phyloP scores from a whole-genome alignment of 805 yeast species.

The Suhomyces faveliae region DNA sequence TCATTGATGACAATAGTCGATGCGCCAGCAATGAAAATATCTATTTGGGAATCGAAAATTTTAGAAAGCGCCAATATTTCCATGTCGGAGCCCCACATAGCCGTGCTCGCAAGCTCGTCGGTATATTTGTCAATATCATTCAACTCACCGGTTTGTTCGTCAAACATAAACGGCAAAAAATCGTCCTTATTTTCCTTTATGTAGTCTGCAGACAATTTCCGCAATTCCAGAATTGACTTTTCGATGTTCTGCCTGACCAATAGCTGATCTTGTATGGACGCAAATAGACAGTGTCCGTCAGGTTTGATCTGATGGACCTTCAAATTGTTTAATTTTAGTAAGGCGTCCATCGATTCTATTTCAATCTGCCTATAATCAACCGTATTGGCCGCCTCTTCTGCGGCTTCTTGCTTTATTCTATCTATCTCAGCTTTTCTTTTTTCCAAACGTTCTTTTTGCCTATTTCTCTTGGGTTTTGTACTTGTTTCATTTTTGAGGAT shows the following conservation, averaged over 20 bases:
- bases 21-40: conserved; percentile 75
- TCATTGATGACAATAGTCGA: conserved; percentile 65
- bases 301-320: conserved; percentile 70
- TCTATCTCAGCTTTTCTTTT: conserved; percentile 70
- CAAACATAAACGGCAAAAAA: conserved; percentile 79
- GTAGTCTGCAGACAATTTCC: conserved; percentile 64
- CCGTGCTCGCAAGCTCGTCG: conserved; percentile 64
- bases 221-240: conserved; percentile 49
- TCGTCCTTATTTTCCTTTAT: conserved; percentile 65
- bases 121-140: conserved; percentile 69
- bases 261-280: conserved; percentile 81
- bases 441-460: conserved; percentile 83
- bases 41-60: conserved; percentile 70
- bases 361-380: conserved; percentile 75
- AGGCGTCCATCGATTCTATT: conserved; percentile 56
- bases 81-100: conserved; percentile 96
- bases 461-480: conserved; percentile 51
- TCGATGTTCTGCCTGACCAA: conserved; percentile 44
- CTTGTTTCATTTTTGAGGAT: background rate
- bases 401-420: conserved; percentile 63
- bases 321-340: conserved; percentile 52
- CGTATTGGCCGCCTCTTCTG: conserved; percentile 59
- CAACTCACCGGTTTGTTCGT: conserved; percentile 66
- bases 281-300: conserved; percentile 93
- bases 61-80: conserved; percentile 81